Evolutionary conservation across 2,329 filamentous ascomycete species (phyloP).

Genomic region (Colletotrichum zoysiae): DNA sequence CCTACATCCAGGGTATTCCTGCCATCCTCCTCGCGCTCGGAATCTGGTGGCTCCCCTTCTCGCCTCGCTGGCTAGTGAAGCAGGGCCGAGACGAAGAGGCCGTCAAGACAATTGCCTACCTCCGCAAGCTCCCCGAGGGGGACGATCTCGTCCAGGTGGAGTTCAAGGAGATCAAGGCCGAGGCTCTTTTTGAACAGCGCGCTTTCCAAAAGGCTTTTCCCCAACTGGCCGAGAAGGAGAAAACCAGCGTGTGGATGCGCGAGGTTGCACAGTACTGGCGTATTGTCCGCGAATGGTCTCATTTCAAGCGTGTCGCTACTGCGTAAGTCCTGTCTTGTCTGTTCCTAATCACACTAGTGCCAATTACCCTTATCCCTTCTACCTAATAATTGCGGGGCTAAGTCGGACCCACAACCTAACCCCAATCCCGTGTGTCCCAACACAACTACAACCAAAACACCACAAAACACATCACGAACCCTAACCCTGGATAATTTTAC

Average conservation of each 20-base stretch:
- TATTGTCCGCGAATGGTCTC: conserved; percentile 61
- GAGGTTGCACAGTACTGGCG: conserved; percentile 65
- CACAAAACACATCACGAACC: not conserved
- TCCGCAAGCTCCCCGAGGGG: conserved; percentile 71
- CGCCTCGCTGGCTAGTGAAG: conserved; percentile 54
- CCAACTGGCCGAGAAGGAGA: conserved; percentile 54
- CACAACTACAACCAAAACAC: too few species aligned
- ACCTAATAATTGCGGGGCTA: not conserved
- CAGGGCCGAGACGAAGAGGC: conserved; percentile 51
- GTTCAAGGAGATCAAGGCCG: conserved; percentile 58
- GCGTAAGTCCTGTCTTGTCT: not conserved
- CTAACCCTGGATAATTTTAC: not conserved
- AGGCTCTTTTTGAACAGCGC: conserved; percentile 57
- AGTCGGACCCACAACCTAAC: not conserved
- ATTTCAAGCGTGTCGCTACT: conserved; percentile 59
- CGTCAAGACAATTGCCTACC: conserved; percentile 62
- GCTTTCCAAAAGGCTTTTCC: conserved; percentile 60
- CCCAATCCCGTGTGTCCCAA: not conserved
- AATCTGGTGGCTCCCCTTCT: conserved; percentile 55
- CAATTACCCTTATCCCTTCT: not conserved
- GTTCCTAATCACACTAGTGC: too few species aligned
- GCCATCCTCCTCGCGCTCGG: conserved; percentile 52
- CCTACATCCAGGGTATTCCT: conserved; percentile 59
- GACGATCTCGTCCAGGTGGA: conserved; percentile 70
- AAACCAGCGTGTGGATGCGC: conserved; percentile 56